Evolutionary conservation across 1,284 basidiomycete species (phyloP).

Genomic region (Boletellus sp.): DNA sequence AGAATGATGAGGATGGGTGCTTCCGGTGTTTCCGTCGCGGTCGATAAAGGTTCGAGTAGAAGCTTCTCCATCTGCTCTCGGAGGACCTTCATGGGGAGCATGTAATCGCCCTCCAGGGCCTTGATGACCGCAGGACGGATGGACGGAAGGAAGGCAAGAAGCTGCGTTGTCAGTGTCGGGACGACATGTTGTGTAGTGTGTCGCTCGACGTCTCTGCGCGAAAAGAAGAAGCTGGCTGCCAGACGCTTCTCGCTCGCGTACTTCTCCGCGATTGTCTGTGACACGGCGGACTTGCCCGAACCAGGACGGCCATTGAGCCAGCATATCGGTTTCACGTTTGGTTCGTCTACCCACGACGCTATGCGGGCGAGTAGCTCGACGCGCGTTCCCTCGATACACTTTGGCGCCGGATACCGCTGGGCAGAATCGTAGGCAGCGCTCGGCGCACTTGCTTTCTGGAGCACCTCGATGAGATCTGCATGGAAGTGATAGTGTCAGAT

Average conservation of each 20-base stretch:
- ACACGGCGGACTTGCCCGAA: constrained; percentile 23
- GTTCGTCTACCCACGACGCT: constrained; percentile 15
- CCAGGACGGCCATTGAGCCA: constrained; percentile 22
- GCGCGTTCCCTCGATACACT: constrained; percentile 23
- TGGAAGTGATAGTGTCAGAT: neutral
- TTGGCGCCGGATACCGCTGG: constrained; percentile 21
- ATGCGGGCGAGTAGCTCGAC: constrained; percentile 18
- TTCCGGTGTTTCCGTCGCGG: neutral
- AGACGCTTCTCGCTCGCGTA: constrained; percentile 12
- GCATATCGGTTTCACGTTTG: constrained; percentile 10
- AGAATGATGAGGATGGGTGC: constrained; percentile 13
- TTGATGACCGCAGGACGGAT: constrained; percentile 13
- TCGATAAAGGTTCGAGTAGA: constrained; percentile 12
- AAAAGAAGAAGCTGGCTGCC: constrained; percentile 24
- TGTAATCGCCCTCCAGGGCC: constrained; percentile 17
- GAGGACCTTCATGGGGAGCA: constrained; percentile 21
- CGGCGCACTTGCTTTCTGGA: constrained; percentile 17
- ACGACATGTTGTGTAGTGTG: constrained; percentile 15
- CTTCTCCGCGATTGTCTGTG: constrained; percentile 19
- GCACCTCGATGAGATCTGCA: constrained; percentile 10
- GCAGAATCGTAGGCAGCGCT: constrained; percentile 20
- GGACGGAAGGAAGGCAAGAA: constrained; percentile 12
- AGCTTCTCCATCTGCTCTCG: constrained; percentile 23
- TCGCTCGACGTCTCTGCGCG: constrained; percentile 18
- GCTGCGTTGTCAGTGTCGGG: constrained; percentile 14